These are phyloP conservation scores for Fusarium nisikadoi DNA, from an alignment of 2,329 filamentous ascomycete genomes.

Conservation along the genomic window DNA sequence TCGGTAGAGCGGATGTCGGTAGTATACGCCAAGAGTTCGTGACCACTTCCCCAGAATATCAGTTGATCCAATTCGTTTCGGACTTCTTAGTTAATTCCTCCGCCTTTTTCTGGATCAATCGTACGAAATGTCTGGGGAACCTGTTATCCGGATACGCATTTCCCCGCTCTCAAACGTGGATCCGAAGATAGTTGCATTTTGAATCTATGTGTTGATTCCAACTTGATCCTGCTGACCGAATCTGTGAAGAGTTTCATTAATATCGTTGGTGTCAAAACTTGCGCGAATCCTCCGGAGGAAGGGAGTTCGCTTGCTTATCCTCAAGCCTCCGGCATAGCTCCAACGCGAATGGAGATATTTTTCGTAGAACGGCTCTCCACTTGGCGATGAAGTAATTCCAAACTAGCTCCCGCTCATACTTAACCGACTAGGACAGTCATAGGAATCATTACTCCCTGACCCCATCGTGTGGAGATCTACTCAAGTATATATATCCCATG, in stretches of 20 bases:
- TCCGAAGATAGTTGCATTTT: conserved; percentile 6
- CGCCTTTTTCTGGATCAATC: background rate
- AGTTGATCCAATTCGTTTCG: background rate
- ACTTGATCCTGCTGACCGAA: background rate
- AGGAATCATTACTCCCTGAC: background rate
- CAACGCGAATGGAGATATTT: background rate
- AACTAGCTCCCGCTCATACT: conserved; percentile 19
- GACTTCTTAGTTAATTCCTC: conserved; percentile 26
- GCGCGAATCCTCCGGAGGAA: background rate
- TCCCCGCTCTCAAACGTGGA: conserved; percentile 8
- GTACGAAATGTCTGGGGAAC: background rate
- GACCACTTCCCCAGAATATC: background rate
- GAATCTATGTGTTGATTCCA: background rate
- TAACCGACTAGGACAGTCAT: background rate
- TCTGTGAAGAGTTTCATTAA: background rate
- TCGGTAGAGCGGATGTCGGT: conserved; percentile 9
- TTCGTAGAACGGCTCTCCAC: conserved; percentile 1
- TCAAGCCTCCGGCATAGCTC: background rate
- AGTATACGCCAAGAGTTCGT: background rate
- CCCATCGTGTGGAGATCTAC: background rate
- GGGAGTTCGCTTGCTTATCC: background rate
- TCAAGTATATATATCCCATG: conserved; percentile 34
- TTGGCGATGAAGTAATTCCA: conserved; percentile 6
- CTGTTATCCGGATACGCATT: background rate
- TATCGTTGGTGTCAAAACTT: too few relatives aligned